phyloP scores from a whole-genome alignment of 805 yeast genomes.

The Kodamaea laetipori region DNA sequence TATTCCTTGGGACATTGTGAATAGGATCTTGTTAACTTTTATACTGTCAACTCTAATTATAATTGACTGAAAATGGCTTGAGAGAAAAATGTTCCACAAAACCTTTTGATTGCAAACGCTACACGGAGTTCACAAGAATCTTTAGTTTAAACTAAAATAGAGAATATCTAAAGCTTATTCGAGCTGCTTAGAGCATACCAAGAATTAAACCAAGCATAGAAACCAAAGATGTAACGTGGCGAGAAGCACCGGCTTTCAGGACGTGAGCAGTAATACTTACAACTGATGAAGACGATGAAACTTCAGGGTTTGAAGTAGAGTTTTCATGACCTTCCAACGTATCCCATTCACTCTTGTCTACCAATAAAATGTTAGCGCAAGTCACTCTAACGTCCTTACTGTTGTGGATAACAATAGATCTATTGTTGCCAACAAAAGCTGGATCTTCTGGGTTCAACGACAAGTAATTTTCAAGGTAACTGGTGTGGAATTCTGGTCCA shows the following conservation, averaged over 20 bases:
- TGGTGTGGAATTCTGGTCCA: slow-evolving; percentile 24
- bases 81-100: background rate
- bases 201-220: too few relatives aligned
- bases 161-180: too few relatives aligned
- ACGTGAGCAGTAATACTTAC: too few relatives aligned
- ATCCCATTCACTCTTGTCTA: too few relatives aligned
- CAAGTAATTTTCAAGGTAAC: slow-evolving; percentile 25
- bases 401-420: slow-evolving; percentile 41
- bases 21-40: background rate
- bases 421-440: slow-evolving; percentile 25
- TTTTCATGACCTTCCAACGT: too few relatives aligned
- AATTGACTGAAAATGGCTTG: background rate
- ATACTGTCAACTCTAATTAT: background rate
- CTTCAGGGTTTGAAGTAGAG: too few relatives aligned
- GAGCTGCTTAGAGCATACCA: too few relatives aligned
- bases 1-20: slow-evolving; percentile 12
- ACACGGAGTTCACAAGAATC: background rate
- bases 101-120: background rate
- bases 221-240: too few relatives aligned
- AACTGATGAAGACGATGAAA: too few relatives aligned
- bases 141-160: too few relatives aligned
- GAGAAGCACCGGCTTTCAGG: too few relatives aligned
- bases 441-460: slow-evolving; percentile 24
- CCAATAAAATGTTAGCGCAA: slow-evolving; percentile 36
- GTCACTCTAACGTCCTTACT: slow-evolving; percentile 35